Percentiles rank a stretch among this genome's conserved stretches.
phyloP scores from a whole-genome alignment of 208 protist species.

The Leishmania turanica region DNA sequence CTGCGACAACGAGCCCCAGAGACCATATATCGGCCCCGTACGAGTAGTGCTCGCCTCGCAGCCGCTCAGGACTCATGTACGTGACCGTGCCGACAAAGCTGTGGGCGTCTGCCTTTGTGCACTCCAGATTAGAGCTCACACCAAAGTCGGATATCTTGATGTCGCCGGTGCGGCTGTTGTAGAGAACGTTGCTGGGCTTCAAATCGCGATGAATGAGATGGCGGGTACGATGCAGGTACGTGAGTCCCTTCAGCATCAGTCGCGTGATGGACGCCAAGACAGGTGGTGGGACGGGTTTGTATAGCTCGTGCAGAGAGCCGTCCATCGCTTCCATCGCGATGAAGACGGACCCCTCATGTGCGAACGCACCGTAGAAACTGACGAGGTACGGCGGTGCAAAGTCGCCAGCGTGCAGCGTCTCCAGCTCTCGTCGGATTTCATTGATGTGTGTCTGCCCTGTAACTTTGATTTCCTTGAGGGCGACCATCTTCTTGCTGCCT shows the following conservation, averaged over 20 bases:
- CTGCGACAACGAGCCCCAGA: slow-evolving; percentile 89
- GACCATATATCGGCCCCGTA: slow-evolving; percentile 94
- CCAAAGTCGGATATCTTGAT: slow-evolving; percentile 96
- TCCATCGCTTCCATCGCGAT: slow-evolving; percentile 94
- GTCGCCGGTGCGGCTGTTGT: slow-evolving; percentile 75
- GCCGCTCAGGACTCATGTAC: slow-evolving; percentile 95
- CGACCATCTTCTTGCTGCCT: slow-evolving; percentile 57
- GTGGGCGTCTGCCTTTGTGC: slow-evolving; percentile 79
- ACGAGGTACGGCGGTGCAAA: slow-evolving; percentile 61
- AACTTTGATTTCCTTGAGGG: slow-evolving; percentile 91
- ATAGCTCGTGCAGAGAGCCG: slow-evolving; percentile 79
- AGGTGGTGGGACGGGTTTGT: slow-evolving; percentile 48
- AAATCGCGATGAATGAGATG: slow-evolving; percentile 96
- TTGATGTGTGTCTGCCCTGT: slow-evolving; percentile 69
- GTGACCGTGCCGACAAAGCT: slow-evolving; percentile 94
- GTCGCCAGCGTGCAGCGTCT: slow-evolving; percentile 72
- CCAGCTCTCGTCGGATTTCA: slow-evolving; percentile 85
- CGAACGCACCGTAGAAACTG: slow-evolving; percentile 90
- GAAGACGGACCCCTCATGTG: slow-evolving; percentile 85
- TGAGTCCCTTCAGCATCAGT: slow-evolving; percentile 82
- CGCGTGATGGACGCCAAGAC: slow-evolving; percentile 75
- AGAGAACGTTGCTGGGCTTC: slow-evolving; percentile 98
- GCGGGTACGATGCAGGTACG: slow-evolving; percentile 87
- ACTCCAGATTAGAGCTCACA: slow-evolving; percentile 90
- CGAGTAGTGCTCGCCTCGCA: slow-evolving; percentile 89